Conservation (phyloP, 345 rosid species). For the Bruguiera gymnorhiza region DNA sequence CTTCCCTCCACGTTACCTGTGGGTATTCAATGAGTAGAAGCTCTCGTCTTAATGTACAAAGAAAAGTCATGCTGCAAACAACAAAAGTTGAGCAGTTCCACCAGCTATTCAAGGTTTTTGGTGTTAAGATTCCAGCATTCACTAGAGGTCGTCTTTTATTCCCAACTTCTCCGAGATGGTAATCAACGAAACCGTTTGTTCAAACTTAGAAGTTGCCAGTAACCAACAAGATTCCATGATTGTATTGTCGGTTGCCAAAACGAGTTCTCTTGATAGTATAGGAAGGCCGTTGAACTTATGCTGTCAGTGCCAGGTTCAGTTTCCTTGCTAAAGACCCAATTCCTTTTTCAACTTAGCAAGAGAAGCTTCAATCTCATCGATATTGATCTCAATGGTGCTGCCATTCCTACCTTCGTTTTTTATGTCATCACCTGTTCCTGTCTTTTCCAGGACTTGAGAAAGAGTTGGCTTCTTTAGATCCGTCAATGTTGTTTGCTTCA, state of each 20-base stretch:
- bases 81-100: not conserved
- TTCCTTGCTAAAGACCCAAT: conserved; percentile 55
- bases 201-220: too few species aligned
- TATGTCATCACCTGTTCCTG: conserved; percentile 25
- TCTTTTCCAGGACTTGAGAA: conserved; percentile 24
- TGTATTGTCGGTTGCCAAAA: too few species aligned
- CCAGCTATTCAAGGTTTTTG: not conserved
- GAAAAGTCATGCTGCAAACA: too few species aligned
- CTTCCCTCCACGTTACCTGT: not conserved
- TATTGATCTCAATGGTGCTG: conserved; percentile 61
- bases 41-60: not conserved
- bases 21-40: not conserved
- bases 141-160: not conserved
- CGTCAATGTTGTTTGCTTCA: conserved; percentile 19
- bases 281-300: not conserved
- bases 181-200: too few species aligned
- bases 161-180: not conserved
- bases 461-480: conserved; percentile 21
- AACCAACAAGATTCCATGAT: not conserved
- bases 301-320: not conserved
- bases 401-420: conserved; percentile 32
- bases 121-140: not conserved
- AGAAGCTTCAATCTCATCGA: conserved; percentile 89
- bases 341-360: conserved; percentile 80
- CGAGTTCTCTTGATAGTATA: conserved; percentile 21